These are phyloP conservation scores for Heritiera littoralis DNA, from an alignment of 345 rosid genomes.

Conservation along the genomic window DNA sequence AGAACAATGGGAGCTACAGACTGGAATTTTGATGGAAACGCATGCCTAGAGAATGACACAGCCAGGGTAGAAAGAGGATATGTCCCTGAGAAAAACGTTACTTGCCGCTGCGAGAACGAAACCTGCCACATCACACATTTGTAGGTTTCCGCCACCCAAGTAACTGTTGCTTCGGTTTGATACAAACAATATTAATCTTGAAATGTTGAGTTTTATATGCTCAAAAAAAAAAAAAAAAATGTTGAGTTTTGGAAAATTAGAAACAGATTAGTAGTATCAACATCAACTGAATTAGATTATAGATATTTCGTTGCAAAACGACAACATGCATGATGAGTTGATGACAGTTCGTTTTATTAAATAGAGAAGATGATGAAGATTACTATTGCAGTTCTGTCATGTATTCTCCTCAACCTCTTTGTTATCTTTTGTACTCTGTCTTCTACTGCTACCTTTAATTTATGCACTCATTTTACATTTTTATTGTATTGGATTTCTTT, in stretches of 20 bases:
- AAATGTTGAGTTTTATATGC: too few species aligned
- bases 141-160: slow-evolving; percentile 27
- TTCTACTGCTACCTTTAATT: neutral
- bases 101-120: slow-evolving; percentile 39
- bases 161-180: neutral
- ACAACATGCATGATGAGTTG: neutral
- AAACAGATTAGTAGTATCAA: neutral
- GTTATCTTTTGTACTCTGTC: neutral
- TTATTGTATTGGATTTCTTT: neutral
- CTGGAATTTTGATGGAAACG: slow-evolving; percentile 53
- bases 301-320: neutral
- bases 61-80: slow-evolving; percentile 11
- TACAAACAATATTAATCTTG: neutral
- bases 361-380: neutral
- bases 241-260: neutral
- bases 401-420: neutral
- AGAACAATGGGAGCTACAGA: slow-evolving; percentile 45
- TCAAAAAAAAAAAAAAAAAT: too few species aligned
- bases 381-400: neutral
- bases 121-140: slow-evolving; percentile 41
- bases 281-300: neutral
- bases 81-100: slow-evolving; percentile 25
- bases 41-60: slow-evolving; percentile 34
- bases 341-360: neutral
- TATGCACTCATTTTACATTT: neutral